A percentile compares a stretch with the other conserved stretches of the same genome.
These are phyloP conservation scores for Fusarium albosuccineum DNA, from an alignment of 2,329 filamentous ascomycete genomes.

Conservation along the genomic window DNA sequence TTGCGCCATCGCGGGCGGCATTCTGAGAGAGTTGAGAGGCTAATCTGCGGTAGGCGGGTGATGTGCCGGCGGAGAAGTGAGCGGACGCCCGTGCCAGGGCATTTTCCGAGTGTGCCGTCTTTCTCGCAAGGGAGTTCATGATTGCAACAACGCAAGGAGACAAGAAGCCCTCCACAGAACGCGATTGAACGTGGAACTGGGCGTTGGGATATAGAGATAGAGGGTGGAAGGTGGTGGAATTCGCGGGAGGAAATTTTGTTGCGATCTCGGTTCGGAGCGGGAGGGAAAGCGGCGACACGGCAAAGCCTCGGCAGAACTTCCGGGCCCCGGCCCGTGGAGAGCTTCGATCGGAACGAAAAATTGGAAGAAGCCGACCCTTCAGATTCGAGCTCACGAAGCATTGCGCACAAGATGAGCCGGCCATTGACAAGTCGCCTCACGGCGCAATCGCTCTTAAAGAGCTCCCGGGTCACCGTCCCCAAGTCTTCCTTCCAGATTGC, in stretches of 20 bases:
- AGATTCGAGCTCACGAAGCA: constrained; percentile 32
- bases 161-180: constrained; percentile 47
- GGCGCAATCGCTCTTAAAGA: constrained; percentile 55
- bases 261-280: constrained; percentile 54
- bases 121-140: constrained; percentile 63
- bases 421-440: constrained; percentile 58
- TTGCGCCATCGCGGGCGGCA: constrained; percentile 44
- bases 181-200: constrained; percentile 44
- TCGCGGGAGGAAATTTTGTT: constrained; percentile 55
- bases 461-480: constrained; percentile 36
- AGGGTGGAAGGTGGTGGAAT: constrained; percentile 47
- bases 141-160: constrained; percentile 46
- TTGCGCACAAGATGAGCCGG: constrained; percentile 59
- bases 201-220: constrained; percentile 43
- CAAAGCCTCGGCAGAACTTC: constrained; percentile 49
- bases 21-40: constrained; percentile 52
- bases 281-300: constrained; percentile 52
- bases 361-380: constrained; percentile 40
- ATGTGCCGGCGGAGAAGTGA: constrained; percentile 57
- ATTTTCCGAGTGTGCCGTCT: constrained; percentile 57
- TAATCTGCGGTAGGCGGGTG: constrained; percentile 64
- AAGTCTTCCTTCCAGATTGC: constrained; percentile 39
- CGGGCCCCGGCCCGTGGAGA: constrained; percentile 19
- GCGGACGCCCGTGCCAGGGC: constrained; percentile 58
- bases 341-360: constrained; percentile 42